phyloP scores from a whole-genome alignment of 176 grass and related monocot species.

The Avena sativa region DNA sequence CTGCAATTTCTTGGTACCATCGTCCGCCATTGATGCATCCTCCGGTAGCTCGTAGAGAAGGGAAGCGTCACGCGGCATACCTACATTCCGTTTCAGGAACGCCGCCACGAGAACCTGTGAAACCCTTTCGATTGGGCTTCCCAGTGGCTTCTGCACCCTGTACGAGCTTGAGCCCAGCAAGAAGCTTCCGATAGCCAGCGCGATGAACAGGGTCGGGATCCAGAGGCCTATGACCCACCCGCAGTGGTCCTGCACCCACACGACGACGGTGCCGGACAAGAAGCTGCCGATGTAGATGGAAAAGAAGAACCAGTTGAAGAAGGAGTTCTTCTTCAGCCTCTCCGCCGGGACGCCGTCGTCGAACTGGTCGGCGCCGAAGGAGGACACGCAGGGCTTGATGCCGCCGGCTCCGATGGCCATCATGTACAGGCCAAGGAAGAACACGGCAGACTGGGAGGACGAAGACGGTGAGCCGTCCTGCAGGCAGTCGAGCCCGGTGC shows the following conservation, averaged over 20 bases:
- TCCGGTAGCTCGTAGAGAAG: constrained; percentile 60
- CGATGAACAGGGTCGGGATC: constrained; percentile 75
- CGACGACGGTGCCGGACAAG: constrained; percentile 64
- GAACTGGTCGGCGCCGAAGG: constrained; percentile 90
- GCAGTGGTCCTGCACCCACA: constrained; percentile 82
- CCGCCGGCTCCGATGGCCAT: constrained; percentile 74
- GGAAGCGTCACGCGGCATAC: constrained; percentile 49
- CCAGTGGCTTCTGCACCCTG: constrained; percentile 67
- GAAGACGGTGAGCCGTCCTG: constrained; percentile 12
- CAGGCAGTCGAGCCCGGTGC: constrained; percentile 33
- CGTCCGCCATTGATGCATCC: constrained; percentile 52
- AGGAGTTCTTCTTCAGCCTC: constrained; percentile 59
- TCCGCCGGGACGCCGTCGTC: constrained; percentile 51
- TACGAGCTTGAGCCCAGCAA: constrained; percentile 67
- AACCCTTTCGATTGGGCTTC: constrained; percentile 68
- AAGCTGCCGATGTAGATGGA: constrained; percentile 80
- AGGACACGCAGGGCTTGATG: constrained; percentile 81
- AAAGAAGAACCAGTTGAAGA: constrained; percentile 95
- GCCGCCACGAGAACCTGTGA: constrained; percentile 66
- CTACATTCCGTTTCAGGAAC: constrained; percentile 55
- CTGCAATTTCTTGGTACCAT: constrained; percentile 51
- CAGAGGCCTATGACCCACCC: constrained; percentile 81
- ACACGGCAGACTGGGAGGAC: constrained; percentile 43
- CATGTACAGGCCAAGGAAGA: constrained; percentile 75
- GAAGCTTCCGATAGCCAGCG: constrained; percentile 66